These are phyloP conservation scores for Cyberlindnera americana DNA, from an alignment of 805 yeast species.

Conservation along the genomic window DNA sequence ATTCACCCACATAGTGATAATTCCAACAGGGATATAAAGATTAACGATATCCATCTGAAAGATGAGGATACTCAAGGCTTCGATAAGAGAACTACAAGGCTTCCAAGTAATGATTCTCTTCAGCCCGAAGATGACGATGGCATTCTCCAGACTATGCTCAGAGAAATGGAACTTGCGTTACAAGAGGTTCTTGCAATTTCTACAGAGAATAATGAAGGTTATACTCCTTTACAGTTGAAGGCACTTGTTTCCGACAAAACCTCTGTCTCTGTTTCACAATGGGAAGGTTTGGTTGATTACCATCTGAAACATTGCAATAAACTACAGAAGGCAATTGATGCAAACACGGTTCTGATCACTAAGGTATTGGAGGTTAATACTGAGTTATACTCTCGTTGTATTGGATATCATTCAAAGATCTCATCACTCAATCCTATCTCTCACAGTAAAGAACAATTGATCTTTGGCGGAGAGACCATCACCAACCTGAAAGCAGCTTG, in stretches of 20 bases:
- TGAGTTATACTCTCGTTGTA: constrained; percentile 3
- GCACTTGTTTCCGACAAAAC: not conserved
- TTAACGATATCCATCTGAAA: too few relatives aligned
- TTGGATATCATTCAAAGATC: not conserved
- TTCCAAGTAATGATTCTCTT: not conserved
- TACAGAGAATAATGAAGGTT: not conserved
- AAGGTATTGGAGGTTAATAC: constrained; percentile 23
- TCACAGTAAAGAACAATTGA: too few relatives aligned
- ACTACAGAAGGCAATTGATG: constrained; percentile 4
- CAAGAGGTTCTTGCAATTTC: constrained; percentile 3
- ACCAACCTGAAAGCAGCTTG: too few relatives aligned
- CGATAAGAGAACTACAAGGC: not conserved
- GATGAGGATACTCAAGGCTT: not conserved
- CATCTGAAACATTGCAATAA: constrained; percentile 3
- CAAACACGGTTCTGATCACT: constrained; percentile 17
- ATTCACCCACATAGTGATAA: constrained; percentile 2
- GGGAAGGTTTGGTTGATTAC: constrained; percentile 13
- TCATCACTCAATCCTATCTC: not conserved
- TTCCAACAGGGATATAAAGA: too few relatives aligned
- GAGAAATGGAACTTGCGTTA: constrained; percentile 10
- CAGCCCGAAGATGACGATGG: not conserved
- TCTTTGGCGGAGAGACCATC: too few relatives aligned
- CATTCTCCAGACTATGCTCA: not conserved
- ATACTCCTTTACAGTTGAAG: constrained; percentile 3
- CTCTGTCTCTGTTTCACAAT: constrained; percentile 3